Percentiles rank a stretch among this genome's conserved stretches.
Conservation (phyloP, 176 grass and related monocot species). For the Bonia amplexicaulis region DNA sequence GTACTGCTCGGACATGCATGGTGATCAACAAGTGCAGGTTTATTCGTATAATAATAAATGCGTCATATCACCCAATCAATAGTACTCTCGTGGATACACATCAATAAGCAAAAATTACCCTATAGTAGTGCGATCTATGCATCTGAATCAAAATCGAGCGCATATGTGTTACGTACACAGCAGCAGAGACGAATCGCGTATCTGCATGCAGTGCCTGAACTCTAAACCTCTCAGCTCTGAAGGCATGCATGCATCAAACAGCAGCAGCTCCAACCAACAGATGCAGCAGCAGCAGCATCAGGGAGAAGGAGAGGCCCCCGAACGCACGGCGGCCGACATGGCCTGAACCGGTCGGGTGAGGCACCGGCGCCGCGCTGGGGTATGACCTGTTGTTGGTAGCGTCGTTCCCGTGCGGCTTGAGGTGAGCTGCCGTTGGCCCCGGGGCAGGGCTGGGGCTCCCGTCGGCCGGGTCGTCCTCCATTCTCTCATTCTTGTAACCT, state of each 20-base stretch:
- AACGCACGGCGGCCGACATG: neutral
- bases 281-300: neutral
- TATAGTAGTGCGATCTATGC: neutral
- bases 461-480: neutral
- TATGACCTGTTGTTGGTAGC: neutral
- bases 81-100: neutral
- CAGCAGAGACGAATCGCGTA: neutral
- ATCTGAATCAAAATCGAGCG: neutral
- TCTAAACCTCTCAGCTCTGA: neutral
- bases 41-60: neutral
- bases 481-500: constrained; percentile 29
- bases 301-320: neutral
- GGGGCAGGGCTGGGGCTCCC: neutral
- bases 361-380: constrained; percentile 18
- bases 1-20: too few relatives aligned
- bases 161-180: neutral
- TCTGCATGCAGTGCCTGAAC: neutral
- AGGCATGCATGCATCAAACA: neutral
- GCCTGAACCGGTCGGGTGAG: neutral
- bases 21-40: neutral
- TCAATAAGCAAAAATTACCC: too few relatives aligned
- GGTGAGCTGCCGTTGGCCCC: neutral
- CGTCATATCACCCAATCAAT: neutral
- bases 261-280: neutral
- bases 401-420: too few relatives aligned